Evolutionary conservation across 2,329 filamentous ascomycete species (phyloP), one percentile per base, ranked within the genome.

Genomic region (Pseudocercospora cruenta): DNA sequence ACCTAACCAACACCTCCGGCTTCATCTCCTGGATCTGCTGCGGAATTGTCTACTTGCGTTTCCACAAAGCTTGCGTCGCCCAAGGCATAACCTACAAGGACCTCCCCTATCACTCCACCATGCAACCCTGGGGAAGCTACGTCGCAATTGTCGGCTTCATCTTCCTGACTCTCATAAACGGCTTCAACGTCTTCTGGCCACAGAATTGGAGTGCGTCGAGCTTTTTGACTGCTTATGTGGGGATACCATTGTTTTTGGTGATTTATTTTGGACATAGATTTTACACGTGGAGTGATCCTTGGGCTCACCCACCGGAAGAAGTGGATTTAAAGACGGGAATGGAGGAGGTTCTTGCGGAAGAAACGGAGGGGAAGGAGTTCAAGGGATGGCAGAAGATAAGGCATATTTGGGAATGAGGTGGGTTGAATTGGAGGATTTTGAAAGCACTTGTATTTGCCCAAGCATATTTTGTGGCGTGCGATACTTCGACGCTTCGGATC

Each of bases 141-240:
- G 78, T 85, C 62, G 83, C 85, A 9, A 83, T 92, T 1, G 75
- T 85, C 16, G 74, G 87, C 24, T 84, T 92, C 61, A 75, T 78
- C 2, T 78, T 92, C 26, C 81, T 94, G n/a, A 86, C 85, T 1
- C 78, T 94, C 2, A 89, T 91, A 71, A 92, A 92, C 72, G 91
- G 91, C 1, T 94, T 93, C 78, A 85, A 88, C 39, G 86, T 90
- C 14, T 94, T 94, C 76, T 90, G 90, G 76, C 86, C 87, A 0
- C 80, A 82, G 7, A 82, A 88, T 28, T 94, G 88, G 85, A 85
- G 82, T 16, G 85, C 84, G 0, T 81, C 83, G 4, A 82, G 83
- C 71, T 95, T 95, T 72, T 79, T 90, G 70, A 88, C 87, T 0
- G 83, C 86, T 0, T 91, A 91, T 71, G 83, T 90, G 33, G 71